A percentile compares a stretch with the other conserved stretches of the same genome.
Evolutionary conservation across 1,284 basidiomycete species (phyloP).

Genomic region (Puccinia triticina): DNA sequence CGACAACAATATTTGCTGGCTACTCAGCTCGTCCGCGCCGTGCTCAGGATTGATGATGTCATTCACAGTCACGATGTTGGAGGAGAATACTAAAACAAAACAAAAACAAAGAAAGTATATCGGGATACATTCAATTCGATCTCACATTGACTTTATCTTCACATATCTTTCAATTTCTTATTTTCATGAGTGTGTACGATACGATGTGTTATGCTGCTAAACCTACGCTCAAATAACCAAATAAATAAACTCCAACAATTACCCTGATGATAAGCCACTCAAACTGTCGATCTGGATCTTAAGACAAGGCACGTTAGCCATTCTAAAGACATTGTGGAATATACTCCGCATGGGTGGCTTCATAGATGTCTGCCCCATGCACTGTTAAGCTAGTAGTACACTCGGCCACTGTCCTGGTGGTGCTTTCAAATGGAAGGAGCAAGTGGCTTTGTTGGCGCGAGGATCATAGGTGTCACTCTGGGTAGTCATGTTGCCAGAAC

Average conservation of each 20-base stretch:
- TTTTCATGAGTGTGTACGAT: slow-evolving; percentile 18
- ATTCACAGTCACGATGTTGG: slow-evolving; percentile 53
- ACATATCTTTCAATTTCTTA: not conserved
- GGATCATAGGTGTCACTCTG: slow-evolving; percentile 73
- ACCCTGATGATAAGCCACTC: not conserved
- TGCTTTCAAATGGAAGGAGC: too few relatives aligned
- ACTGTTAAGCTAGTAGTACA: too few relatives aligned
- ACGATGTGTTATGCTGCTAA: not conserved
- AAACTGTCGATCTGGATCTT: not conserved
- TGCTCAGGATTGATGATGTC: slow-evolving; percentile 61
- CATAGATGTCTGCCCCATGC: too few relatives aligned
- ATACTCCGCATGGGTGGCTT: too few relatives aligned
- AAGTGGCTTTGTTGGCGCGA: slow-evolving; percentile 74
- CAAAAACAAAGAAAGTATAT: not conserved
- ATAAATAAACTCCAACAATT: not conserved
- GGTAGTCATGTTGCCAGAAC: slow-evolving; percentile 74
- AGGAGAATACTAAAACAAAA: slow-evolving; percentile 49
- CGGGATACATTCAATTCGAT: not conserved
- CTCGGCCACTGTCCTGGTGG: too few relatives aligned
- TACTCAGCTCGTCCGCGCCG: slow-evolving; percentile 74
- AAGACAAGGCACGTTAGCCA: slow-evolving; percentile 55
- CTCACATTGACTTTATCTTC: not conserved
- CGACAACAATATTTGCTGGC: slow-evolving; percentile 94
- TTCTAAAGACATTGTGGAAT: too few relatives aligned
- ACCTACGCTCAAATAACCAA: not conserved